Percentiles rank a stretch among this genome's conserved stretches.
phyloP scores from a whole-genome alignment of 768 basidiomycete species.

The Chalciporus chontae region DNA sequence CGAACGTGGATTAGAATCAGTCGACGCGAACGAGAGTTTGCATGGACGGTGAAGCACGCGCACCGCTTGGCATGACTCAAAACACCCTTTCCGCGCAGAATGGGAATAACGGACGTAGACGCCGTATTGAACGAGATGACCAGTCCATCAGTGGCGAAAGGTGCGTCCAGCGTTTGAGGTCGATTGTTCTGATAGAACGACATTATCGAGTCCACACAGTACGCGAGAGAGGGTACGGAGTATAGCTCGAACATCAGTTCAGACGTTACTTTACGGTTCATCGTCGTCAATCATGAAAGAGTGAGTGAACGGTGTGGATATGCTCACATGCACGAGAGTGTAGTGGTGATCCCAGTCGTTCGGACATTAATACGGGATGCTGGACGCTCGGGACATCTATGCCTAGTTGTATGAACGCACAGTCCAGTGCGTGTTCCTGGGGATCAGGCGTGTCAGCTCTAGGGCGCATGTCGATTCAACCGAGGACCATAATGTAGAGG shows the following conservation, averaged over 20 bases:
- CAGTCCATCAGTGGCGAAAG: slow-evolving; percentile 68
- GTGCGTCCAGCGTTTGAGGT: slow-evolving; percentile 27
- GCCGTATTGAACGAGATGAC: slow-evolving; percentile 90
- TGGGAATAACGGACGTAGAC: slow-evolving; percentile 86
- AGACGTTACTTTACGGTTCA: slow-evolving; percentile 66
- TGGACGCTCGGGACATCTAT: slow-evolving; percentile 72
- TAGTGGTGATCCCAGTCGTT: slow-evolving; percentile 81
- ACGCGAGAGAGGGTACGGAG: slow-evolving; percentile 78
- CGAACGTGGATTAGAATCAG: not conserved
- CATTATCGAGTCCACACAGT: slow-evolving; percentile 87
- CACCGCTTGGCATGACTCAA: slow-evolving; percentile 87
- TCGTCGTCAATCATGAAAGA: not conserved
- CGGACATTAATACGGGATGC: slow-evolving; percentile 93
- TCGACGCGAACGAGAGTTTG: not conserved
- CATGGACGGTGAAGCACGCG: slow-evolving; percentile 14
- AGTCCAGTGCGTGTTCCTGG: slow-evolving; percentile 94
- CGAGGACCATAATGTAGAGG: too few relatives aligned
- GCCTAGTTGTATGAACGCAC: slow-evolving; percentile 82
- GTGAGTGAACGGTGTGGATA: not conserved
- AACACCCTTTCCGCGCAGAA: slow-evolving; percentile 77
- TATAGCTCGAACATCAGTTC: slow-evolving; percentile 97
- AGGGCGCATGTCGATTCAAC: not conserved
- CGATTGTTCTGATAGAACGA: slow-evolving; percentile 83
- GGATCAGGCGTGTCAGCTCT: slow-evolving; percentile 19
- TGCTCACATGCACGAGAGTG: slow-evolving; percentile 82